Base-by-base conservation (phyloP, 2,329 filamentous ascomycete species). In the Phialocephala subalpina region DNA sequence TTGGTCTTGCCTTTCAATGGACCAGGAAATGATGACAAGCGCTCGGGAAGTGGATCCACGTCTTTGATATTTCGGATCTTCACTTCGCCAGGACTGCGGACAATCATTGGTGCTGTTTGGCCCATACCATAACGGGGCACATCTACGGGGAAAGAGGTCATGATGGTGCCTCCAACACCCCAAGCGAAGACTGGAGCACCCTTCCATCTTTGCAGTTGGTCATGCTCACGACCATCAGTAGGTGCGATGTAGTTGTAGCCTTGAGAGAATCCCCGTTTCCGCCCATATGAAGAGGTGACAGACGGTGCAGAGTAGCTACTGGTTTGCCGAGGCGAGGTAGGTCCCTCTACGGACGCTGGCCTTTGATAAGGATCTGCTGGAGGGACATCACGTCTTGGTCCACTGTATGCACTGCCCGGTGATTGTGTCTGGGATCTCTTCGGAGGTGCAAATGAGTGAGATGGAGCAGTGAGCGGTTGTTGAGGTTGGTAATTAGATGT, bases 1-100 rank as follows among this genome's bases (percentile, higher is more conserved):
- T 97, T 98, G 1, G 90, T 89, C 76, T 97, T 98, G 47, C 89
- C 86, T 78, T 91, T 94, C 33, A 99, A 81, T 2, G 97, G 96
- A 0, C 96, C 96, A 0, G 96, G 96, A 74, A 98, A 98, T 72
- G 90, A 93, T 20, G 88, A 85, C 58, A 96, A 81, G 2, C 89
- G 86, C 38, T 96, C 93, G 27, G 87, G 82, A 9, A 94, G 81
- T 4, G 92, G 89, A 53, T 92, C 81, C 35, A 93, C 82, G 52
- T 94, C 89, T 76, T 91, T 96, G 68, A 92, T 85, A 71, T 87
- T 91, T 68, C 88, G 86, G n/a, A 95, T 82, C 73, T 90, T 93
- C 27, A 97, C 87, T 71, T 95, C 92, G 1, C 96, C 96, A 20
- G 93, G 89, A 55, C 87, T 92, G 57, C 93, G 90, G 73, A 96